These are phyloP conservation scores for Ilex asprella DNA, from an alignment of 257 asterid species.

Conservation along the genomic window DNA sequence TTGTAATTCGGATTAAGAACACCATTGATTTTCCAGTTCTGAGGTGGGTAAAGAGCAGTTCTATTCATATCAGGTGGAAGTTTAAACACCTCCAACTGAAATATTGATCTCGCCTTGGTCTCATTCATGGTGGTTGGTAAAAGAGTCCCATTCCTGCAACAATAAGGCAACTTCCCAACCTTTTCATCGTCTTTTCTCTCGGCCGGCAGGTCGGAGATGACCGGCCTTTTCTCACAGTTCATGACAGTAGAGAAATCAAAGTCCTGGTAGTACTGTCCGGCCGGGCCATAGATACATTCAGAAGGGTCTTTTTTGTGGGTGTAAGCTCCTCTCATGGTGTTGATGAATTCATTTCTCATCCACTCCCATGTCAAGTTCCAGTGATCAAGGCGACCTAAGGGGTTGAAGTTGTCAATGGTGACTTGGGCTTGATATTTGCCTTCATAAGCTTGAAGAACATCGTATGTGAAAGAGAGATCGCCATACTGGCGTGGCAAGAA, in stretches of 20 bases:
- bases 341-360: constrained; percentile 93
- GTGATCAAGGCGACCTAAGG: constrained; percentile 84
- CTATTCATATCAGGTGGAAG: constrained; percentile 78
- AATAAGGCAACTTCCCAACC: constrained; percentile 64
- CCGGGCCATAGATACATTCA: constrained; percentile 79
- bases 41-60: constrained; percentile 71
- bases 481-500: constrained; percentile 49
- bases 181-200: constrained; percentile 57
- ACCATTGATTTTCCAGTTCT: constrained; percentile 71
- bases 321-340: constrained; percentile 72
- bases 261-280: constrained; percentile 62
- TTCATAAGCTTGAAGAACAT: constrained; percentile 52
- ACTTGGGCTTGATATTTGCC: constrained; percentile 72
- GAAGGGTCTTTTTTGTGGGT: constrained; percentile 65
- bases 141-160: constrained; percentile 69
- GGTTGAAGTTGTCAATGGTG: constrained; percentile 74
- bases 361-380: constrained; percentile 97
- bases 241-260: constrained; percentile 69
- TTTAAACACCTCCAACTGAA: constrained; percentile 77
- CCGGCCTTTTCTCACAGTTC: constrained; percentile 64
- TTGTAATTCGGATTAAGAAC: constrained; percentile 58
- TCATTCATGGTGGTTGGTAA: constrained; percentile 68
- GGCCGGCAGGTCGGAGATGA: constrained; percentile 69
- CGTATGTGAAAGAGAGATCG: constrained; percentile 72
- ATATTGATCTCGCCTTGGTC: constrained; percentile 57